These are phyloP conservation scores for Lactifluus echinatus DNA, from an alignment of 768 basidiomycete genomes.

Conservation along the genomic window DNA sequence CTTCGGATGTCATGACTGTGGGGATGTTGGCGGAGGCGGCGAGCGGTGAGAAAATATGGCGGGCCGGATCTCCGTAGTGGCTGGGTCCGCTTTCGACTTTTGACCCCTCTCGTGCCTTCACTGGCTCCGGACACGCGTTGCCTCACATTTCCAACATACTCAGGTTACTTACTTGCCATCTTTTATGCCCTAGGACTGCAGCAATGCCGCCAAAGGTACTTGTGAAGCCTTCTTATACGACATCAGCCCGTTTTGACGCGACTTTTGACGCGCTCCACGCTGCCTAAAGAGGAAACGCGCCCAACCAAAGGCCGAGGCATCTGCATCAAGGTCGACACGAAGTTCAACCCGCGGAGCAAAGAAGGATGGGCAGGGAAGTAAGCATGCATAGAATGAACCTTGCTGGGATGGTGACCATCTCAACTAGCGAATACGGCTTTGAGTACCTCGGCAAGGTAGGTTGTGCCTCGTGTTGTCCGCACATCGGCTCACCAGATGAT, in stretches of 20 bases:
- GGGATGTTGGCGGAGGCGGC: too few species aligned
- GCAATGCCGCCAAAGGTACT: conserved; percentile 20
- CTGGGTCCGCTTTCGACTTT: neutral
- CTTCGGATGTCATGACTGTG: conserved; percentile 39
- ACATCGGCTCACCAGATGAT: neutral
- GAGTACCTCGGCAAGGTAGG: conserved; percentile 1
- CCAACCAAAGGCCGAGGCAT: conserved; percentile 27
- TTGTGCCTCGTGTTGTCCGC: neutral
- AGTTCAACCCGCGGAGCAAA: conserved; percentile 33
- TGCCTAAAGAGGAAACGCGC: conserved; percentile 50
- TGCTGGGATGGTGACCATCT: neutral
- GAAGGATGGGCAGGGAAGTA: conserved; percentile 24
- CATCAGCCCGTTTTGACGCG: neutral
- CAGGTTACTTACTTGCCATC: conserved; percentile 8
- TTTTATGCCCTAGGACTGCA: neutral
- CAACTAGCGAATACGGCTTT: neutral
- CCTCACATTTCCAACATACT: conserved; percentile 13
- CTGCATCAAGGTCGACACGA: conserved; percentile 39
- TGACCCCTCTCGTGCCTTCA: neutral
- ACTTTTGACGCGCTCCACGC: neutral
- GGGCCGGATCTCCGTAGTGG: neutral
- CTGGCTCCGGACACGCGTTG: neutral
- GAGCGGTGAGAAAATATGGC: neutral
- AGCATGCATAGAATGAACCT: conserved; percentile 3
- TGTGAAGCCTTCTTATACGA: neutral